phyloP scores from a whole-genome alignment of 768 basidiomycete genomes.

The Chlorophyllum brunneum region DNA sequence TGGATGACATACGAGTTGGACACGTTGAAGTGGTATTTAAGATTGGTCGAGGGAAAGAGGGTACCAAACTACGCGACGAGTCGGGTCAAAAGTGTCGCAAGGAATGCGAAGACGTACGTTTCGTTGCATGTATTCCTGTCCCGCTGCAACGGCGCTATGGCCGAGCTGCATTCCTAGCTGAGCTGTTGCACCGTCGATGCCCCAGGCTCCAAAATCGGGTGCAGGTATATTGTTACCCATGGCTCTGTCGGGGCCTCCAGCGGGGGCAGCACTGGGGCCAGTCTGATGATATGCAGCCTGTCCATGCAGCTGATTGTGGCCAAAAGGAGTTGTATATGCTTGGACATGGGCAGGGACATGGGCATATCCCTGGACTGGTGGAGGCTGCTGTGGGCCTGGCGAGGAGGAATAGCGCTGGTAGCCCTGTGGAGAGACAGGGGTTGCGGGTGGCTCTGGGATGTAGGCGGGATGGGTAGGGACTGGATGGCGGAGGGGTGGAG shows the following conservation, averaged over 20 bases:
- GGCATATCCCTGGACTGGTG: slow-evolving; percentile 15
- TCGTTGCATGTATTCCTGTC: slow-evolving; percentile 93
- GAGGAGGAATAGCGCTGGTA: slow-evolving; percentile 73
- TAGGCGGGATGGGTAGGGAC: slow-evolving; percentile 85
- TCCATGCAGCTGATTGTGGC: slow-evolving; percentile 36
- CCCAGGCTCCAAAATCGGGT: slow-evolving; percentile 69
- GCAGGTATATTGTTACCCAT: slow-evolving; percentile 13
- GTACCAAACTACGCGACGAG: slow-evolving; percentile 61
- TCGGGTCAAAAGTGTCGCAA: not conserved
- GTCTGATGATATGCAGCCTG: slow-evolving; percentile 6
- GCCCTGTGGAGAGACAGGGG: slow-evolving; percentile 68
- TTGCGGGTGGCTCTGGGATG: slow-evolving; percentile 79
- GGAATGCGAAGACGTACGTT: slow-evolving; percentile 56
- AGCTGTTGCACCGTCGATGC: slow-evolving; percentile 89
- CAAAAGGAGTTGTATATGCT: slow-evolving; percentile 46
- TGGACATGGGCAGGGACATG: slow-evolving; percentile 34
- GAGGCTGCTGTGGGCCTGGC: slow-evolving; percentile 33
- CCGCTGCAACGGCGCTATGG: slow-evolving; percentile 84
- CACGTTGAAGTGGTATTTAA: slow-evolving; percentile 94
- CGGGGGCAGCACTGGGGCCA: not conserved
- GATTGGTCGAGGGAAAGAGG: slow-evolving; percentile 66
- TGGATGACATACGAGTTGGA: slow-evolving; percentile 92
- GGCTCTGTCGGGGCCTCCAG: slow-evolving; percentile 5
- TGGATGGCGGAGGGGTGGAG: slow-evolving; percentile 82
- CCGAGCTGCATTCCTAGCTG: slow-evolving; percentile 97